Evolutionary conservation across 345 rosid genomes (phyloP).

Genomic region (Reutealis trisperma): DNA sequence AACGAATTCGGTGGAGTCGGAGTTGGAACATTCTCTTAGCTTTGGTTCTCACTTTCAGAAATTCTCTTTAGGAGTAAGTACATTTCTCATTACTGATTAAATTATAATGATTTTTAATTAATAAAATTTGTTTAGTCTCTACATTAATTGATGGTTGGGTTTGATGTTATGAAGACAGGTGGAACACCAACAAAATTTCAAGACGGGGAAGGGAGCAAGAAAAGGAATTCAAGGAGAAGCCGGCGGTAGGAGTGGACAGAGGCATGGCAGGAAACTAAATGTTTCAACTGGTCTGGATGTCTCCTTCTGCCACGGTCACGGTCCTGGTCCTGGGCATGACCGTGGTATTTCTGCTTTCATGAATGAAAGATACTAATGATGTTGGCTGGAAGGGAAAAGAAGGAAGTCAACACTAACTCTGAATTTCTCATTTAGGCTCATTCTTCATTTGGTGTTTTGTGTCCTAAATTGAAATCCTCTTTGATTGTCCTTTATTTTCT

Average conservation of each 20-base stretch:
- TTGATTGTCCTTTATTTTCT: too few relatives aligned
- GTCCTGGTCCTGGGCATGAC: background rate
- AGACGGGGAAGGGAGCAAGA: constrained; percentile 43
- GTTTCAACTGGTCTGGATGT: constrained; percentile 39
- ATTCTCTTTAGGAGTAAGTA: constrained; percentile 76
- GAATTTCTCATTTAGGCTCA: too few relatives aligned
- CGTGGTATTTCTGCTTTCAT: constrained; percentile 47
- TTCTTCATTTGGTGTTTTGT: too few relatives aligned
- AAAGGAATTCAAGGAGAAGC: constrained; percentile 34
- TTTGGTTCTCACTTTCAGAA: constrained; percentile 41
- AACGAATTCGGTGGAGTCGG: constrained; percentile 25
- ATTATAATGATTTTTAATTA: too few relatives aligned
- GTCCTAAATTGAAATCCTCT: too few relatives aligned
- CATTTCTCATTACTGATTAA: background rate
- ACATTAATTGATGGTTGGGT: background rate
- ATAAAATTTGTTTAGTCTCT: too few relatives aligned
- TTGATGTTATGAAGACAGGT: constrained; percentile 50
- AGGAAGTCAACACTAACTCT: background rate
- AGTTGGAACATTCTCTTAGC: constrained; percentile 33
- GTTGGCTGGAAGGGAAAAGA: background rate
- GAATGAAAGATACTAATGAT: background rate
- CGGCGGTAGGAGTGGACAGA: constrained; percentile 22
- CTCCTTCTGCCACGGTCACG: constrained; percentile 19
- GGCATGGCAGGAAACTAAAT: constrained; percentile 43
- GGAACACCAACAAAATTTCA: constrained; percentile 50